These are phyloP conservation scores for Uronychia setigera DNA, from an alignment of 73 alveolate species.

Conservation along the genomic window DNA sequence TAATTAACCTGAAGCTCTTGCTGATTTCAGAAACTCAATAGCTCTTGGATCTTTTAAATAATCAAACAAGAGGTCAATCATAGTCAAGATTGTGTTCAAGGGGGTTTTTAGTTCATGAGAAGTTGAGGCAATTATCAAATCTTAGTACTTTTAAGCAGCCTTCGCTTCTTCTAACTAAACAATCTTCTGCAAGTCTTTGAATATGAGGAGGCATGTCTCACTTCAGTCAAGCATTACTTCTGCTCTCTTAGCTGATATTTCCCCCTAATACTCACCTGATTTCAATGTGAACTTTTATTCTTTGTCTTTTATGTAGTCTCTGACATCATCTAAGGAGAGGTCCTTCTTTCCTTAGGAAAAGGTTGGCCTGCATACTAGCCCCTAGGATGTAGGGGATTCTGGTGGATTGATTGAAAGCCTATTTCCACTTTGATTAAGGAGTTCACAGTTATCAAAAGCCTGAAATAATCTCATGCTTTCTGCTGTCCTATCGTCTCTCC, in stretches of 20 bases:
- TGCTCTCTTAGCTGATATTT: neutral
- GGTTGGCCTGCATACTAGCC: too few species aligned
- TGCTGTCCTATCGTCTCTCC: neutral
- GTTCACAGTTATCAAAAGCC: too few species aligned
- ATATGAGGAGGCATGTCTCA: neutral
- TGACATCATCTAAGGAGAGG: neutral
- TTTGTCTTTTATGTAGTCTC: neutral
- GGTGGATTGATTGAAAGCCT: too few species aligned
- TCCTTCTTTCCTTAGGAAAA: slow-evolving; percentile 11
- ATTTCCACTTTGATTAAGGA: too few species aligned
- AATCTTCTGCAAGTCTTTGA: neutral
- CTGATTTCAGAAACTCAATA: slow-evolving; percentile 8
- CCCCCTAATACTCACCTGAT: neutral
- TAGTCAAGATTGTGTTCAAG: slow-evolving; percentile 12
- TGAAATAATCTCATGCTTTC: too few species aligned
- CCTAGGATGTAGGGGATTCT: too few species aligned
- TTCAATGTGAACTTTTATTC: neutral
- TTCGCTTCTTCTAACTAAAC: neutral
- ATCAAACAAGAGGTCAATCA: neutral
- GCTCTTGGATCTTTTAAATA: neutral
- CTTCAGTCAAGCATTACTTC: neutral
- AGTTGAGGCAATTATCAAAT: slow-evolving; percentile 10
- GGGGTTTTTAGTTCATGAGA: slow-evolving; percentile 55
- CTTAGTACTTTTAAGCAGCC: slow-evolving; percentile 3
- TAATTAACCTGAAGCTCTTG: slow-evolving; percentile 21